Percentiles rank a stretch among this genome's conserved stretches.
phyloP scores from a whole-genome alignment of 768 basidiomycete genomes.

The Chalciporus pseudorubinellus region DNA sequence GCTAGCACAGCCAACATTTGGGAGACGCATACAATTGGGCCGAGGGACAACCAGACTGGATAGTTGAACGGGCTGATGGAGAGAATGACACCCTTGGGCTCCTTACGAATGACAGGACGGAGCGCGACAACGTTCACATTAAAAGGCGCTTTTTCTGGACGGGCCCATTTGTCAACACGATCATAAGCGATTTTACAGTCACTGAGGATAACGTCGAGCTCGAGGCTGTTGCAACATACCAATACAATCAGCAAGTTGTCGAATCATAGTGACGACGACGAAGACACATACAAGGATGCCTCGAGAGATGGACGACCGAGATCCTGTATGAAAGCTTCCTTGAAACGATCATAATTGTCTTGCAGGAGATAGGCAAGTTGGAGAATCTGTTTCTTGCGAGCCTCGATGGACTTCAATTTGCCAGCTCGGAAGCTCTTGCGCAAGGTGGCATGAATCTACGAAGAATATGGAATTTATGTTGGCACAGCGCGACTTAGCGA shows the following conservation, averaged over 20 bases:
- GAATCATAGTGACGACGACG: slow-evolving; percentile 15
- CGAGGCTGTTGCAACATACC: slow-evolving; percentile 45
- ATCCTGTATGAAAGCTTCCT: slow-evolving; percentile 57
- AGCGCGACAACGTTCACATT: slow-evolving; percentile 55
- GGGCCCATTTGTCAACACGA: slow-evolving; percentile 73
- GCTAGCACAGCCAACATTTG: not conserved
- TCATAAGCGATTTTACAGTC: slow-evolving; percentile 58
- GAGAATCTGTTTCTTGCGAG: slow-evolving; percentile 73
- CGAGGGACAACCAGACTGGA: slow-evolving; percentile 57
- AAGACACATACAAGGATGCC: slow-evolving; percentile 45
- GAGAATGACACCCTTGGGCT: slow-evolving; percentile 72
- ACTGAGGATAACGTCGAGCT: slow-evolving; percentile 50
- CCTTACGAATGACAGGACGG: slow-evolving; percentile 65
- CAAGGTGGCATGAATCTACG: slow-evolving; percentile 56
- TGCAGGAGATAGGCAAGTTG: slow-evolving; percentile 70
- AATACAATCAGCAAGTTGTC: not conserved
- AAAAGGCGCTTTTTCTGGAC: slow-evolving; percentile 56
- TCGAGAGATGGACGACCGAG: slow-evolving; percentile 64
- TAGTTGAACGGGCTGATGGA: slow-evolving; percentile 78
- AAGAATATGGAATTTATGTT: not conserved
- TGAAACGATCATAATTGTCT: slow-evolving; percentile 65
- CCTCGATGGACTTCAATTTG: slow-evolving; percentile 62
- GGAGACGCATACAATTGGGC: slow-evolving; percentile 49
- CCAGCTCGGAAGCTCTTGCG: slow-evolving; percentile 60
- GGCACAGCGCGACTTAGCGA: not conserved